phyloP scores from a whole-genome alignment of 2,329 filamentous ascomycete genomes.

The Aspergillus fijiensis region DNA sequence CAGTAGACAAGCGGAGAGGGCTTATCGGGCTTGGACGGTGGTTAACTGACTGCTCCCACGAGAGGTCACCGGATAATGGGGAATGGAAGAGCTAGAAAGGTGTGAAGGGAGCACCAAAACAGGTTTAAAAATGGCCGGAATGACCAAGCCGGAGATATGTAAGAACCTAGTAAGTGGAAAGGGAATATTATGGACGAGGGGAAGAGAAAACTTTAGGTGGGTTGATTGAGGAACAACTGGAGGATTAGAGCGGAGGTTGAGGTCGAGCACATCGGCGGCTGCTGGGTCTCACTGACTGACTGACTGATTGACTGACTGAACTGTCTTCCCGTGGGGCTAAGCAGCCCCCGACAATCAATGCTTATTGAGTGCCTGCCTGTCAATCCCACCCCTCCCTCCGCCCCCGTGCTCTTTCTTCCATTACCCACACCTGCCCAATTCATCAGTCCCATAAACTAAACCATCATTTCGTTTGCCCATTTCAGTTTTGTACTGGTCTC shows the following conservation, averaged over 20 bases:
- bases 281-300: constrained; percentile 5
- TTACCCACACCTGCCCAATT: constrained; percentile 5
- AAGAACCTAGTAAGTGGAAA: background rate
- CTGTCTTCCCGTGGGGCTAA: constrained; percentile 15
- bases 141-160: background rate
- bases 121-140: background rate
- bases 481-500: background rate
- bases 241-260: constrained; percentile 5
- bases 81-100: background rate
- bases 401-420: background rate
- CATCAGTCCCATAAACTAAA: background rate
- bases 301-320: constrained; percentile 7
- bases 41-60: background rate
- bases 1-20: constrained; percentile 19
- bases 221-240: constrained; percentile 3
- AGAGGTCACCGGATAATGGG: constrained; percentile 6
- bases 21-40: constrained; percentile 21
- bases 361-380: background rate
- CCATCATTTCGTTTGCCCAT: background rate
- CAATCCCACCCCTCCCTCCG: background rate
- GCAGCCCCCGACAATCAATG: constrained; percentile 5
- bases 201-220: background rate
- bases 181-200: background rate
- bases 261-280: constrained; percentile 13
- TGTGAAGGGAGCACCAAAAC: background rate